Percentiles rank a stretch among this genome's conserved stretches.
Conservation (phyloP, 257 asterid genomes). For the Coffea canephora region DNA sequence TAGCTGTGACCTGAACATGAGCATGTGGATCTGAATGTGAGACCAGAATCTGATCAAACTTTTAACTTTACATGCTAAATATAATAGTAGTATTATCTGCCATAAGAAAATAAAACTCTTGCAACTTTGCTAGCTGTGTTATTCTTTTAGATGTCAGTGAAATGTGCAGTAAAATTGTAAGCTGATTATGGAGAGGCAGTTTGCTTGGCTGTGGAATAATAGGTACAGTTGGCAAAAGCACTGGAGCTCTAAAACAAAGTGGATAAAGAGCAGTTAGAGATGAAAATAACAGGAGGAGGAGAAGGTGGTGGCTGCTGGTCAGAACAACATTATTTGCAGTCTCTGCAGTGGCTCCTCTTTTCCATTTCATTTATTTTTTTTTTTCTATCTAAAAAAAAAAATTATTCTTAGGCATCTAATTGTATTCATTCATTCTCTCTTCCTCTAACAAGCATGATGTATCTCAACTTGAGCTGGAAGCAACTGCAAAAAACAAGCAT, state of each 20-base stretch:
- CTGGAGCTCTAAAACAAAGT: constrained; percentile 26
- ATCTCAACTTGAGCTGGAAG: constrained; percentile 27
- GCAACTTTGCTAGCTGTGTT: constrained; percentile 12
- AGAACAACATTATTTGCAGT: constrained; percentile 51
- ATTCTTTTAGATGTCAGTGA: background rate
- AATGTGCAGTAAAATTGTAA: constrained; percentile 4
- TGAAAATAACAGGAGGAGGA: constrained; percentile 10
- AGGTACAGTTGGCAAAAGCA: constrained; percentile 29
- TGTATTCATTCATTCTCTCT: constrained; percentile 60
- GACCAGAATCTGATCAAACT: constrained; percentile 28
- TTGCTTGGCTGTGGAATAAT: constrained; percentile 77
- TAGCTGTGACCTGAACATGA: constrained; percentile 27
- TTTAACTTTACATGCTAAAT: background rate
- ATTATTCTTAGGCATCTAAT: constrained; percentile 22
- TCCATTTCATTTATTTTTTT: constrained; percentile 16
- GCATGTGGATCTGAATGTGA: constrained; percentile 41
- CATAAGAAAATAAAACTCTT: background rate
- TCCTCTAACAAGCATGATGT: constrained; percentile 47
- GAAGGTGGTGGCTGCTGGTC: constrained; percentile 54
- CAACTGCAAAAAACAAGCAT: background rate
- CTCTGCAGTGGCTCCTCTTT: constrained; percentile 54
- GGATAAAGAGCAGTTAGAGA: constrained; percentile 26
- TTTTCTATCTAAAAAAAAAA: background rate
- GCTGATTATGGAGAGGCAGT: constrained; percentile 47
- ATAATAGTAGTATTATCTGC: background rate